Evolutionary conservation across 2,329 filamentous ascomycete genomes (phyloP).

Genomic region (Ophiosphaerella korrae): DNA sequence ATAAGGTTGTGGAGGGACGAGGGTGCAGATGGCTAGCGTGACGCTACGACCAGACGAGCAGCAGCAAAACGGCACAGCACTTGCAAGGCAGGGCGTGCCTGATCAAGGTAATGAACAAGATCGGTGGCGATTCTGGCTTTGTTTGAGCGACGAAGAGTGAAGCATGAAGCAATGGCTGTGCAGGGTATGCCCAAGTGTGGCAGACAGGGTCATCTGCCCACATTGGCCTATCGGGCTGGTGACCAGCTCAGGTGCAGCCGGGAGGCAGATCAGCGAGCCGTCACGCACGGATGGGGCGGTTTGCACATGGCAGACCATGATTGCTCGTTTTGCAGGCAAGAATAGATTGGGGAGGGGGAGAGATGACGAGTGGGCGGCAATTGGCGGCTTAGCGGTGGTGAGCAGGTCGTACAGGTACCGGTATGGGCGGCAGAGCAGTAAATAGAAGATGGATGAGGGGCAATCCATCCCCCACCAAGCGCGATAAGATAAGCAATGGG

Average conservation of each 20-base stretch:
- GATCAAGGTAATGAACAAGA: constrained; percentile 30
- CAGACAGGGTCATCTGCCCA: constrained; percentile 30
- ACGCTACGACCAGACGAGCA: constrained; percentile 18
- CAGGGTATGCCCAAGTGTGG: constrained; percentile 32
- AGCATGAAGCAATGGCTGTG: constrained; percentile 34
- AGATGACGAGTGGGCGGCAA: constrained; percentile 13
- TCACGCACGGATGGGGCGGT: background rate
- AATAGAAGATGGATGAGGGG: background rate
- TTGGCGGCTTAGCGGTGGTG: constrained; percentile 21
- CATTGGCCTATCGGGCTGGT: constrained; percentile 43
- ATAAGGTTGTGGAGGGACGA: constrained; percentile 25
- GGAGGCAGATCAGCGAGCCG: constrained; percentile 33
- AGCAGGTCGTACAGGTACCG: no score
- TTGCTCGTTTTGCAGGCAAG: background rate
- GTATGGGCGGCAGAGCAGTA: constrained; percentile 5
- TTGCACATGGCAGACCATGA: constrained; percentile 3
- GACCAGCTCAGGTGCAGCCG: constrained; percentile 27
- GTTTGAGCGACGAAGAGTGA: constrained; percentile 32
- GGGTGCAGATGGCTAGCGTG: constrained; percentile 22
- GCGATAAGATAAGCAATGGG: constrained; percentile 34
- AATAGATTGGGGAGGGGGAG: background rate
- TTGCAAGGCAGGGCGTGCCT: constrained; percentile 18
- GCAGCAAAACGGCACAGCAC: constrained; percentile 4
- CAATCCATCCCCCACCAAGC: constrained; percentile 10
- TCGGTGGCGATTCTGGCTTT: constrained; percentile 25